Conservation (phyloP, 805 yeast species). For the Candida sakaeoensis region DNA sequence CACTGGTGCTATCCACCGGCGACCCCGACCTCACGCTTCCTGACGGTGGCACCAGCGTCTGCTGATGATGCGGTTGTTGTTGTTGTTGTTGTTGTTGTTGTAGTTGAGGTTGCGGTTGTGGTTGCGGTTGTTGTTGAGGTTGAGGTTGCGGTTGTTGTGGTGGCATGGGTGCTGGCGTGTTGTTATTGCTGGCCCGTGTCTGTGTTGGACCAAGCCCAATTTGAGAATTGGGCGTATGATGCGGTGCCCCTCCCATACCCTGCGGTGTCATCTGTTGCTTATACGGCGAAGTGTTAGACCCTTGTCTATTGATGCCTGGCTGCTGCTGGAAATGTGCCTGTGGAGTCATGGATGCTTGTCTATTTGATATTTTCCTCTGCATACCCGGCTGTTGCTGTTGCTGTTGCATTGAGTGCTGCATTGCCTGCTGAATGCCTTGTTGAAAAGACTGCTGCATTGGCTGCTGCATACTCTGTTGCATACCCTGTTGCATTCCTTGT, state of each 20-base stretch:
- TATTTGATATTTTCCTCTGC: slow-evolving; percentile 4
- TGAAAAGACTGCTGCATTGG: no score
- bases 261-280: slow-evolving; percentile 1
- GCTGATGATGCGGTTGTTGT: slow-evolving; percentile 7
- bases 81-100: slow-evolving; percentile 6
- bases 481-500: not conserved
- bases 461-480: slow-evolving; percentile 3
- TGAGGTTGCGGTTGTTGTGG: slow-evolving; percentile 6
- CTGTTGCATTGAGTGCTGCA: slow-evolving; percentile 1
- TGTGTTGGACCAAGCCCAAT: not conserved
- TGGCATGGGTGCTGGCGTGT: not conserved
- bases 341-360: slow-evolving; percentile 11
- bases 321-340: slow-evolving; percentile 8
- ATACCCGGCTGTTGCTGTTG: slow-evolving; percentile 3
- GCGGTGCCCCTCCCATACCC: slow-evolving; percentile 1
- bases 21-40: slow-evolving; percentile 7
- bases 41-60: slow-evolving; percentile 12
- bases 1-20: not conserved
- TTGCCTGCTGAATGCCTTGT: not conserved
- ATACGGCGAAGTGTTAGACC: slow-evolving; percentile 2
- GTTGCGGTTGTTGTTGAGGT: no score
- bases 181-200: not conserved
- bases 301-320: slow-evolving; percentile 6
- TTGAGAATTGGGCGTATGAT: not conserved
- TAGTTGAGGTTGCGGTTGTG: no score